phyloP scores from a whole-genome alignment of 108 stramenopile species.

The Cyclostephanos invisitatus region DNA sequence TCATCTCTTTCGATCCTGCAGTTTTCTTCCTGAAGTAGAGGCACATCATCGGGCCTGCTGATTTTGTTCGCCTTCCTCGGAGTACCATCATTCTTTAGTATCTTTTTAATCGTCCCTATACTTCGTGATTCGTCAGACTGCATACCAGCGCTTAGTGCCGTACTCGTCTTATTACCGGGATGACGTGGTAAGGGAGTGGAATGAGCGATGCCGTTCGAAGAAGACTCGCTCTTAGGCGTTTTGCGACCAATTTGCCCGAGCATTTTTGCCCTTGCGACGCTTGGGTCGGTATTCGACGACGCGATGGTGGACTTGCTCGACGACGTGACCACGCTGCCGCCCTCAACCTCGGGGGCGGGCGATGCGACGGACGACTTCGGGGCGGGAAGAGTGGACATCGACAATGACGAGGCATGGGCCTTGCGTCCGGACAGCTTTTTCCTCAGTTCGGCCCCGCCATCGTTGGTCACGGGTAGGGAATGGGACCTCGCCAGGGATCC shows the following conservation, averaged over 20 bases:
- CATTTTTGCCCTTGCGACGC: conserved; percentile 23
- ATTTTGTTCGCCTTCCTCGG: conserved; percentile 19
- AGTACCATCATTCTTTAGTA: neutral
- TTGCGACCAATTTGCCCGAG: conserved; percentile 19
- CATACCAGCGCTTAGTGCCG: neutral
- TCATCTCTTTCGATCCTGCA: neutral
- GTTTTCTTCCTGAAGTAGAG: neutral
- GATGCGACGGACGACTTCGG: conserved; percentile 3
- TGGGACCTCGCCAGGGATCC: neutral
- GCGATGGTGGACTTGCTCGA: conserved; percentile 11
- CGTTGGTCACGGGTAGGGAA: neutral
- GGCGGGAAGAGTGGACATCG: neutral
- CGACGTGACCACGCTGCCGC: neutral
- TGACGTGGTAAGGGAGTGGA: neutral
- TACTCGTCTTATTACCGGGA: neutral
- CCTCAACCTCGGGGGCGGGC: neutral
- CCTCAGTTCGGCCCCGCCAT: conserved; percentile 1
- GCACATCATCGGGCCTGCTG: neutral
- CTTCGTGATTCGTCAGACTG: too few relatives aligned
- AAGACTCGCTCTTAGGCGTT: neutral
- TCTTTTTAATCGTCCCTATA: neutral
- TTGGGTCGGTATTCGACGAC: conserved; percentile 15
- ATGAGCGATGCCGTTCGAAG: neutral
- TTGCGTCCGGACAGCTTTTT: neutral
- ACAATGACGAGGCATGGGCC: neutral